Conservation (phyloP, 169 alveolate species). For the Eimeria acervulina region DNA sequence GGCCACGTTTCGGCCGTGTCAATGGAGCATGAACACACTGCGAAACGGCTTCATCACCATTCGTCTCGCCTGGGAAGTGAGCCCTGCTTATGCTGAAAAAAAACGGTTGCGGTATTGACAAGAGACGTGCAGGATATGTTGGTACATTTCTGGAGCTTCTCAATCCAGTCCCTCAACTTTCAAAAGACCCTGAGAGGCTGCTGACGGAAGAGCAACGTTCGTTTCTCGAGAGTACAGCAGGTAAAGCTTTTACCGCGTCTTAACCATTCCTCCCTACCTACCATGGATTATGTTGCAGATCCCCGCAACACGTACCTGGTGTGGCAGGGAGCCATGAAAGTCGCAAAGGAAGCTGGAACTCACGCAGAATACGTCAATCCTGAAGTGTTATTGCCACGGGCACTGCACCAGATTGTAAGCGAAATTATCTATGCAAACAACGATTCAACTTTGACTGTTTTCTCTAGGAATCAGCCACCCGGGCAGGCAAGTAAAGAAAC, state of each 20-base stretch:
- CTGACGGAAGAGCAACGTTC: constrained; percentile 72
- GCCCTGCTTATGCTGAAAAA: not conserved
- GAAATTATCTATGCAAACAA: not conserved
- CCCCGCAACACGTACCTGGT: constrained; percentile 77
- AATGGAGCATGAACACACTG: constrained; percentile 73
- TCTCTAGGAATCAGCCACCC: constrained; percentile 62
- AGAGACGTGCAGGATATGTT: constrained; percentile 48
- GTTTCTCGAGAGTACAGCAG: constrained; percentile 62
- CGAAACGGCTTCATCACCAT: constrained; percentile 76
- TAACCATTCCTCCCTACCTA: not conserved
- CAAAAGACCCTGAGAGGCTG: constrained; percentile 68
- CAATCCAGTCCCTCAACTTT: constrained; percentile 73
- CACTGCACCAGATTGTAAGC: constrained; percentile 77
- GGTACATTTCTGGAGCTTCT: constrained; percentile 70
- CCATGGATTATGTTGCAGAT: constrained; percentile 26
- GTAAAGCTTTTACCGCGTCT: not conserved
- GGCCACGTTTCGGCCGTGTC: constrained; percentile 80
- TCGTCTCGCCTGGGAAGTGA: constrained; percentile 69
- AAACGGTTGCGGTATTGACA: not conserved
- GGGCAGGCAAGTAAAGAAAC: constrained; percentile 67
- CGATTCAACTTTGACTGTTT: not conserved
- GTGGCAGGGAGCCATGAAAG: constrained; percentile 82
- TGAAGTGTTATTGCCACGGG: constrained; percentile 64
- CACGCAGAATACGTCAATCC: constrained; percentile 72
- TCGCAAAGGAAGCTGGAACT: constrained; percentile 78